Percentiles rank a stretch among this genome's conserved stretches.
Conservation (phyloP, 768 basidiomycete species). For the Macrolepiota albuminosa region DNA sequence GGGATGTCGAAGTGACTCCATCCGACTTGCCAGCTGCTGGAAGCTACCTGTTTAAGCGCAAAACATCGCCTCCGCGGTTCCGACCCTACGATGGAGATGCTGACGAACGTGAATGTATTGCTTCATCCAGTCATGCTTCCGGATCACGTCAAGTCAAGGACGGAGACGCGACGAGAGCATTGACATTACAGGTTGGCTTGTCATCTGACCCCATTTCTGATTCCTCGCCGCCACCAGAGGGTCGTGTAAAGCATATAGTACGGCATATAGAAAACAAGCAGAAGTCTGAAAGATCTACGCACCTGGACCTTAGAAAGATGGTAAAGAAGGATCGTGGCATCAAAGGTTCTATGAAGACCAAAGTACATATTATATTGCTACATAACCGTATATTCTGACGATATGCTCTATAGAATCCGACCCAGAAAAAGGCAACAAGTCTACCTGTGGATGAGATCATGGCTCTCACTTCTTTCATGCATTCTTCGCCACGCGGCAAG, state of each 20-base stretch:
- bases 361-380: slow-evolving; percentile 3
- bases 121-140: neutral
- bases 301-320: slow-evolving; percentile 6
- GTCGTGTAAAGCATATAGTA: slow-evolving; percentile 5
- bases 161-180: slow-evolving; percentile 11
- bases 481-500: neutral
- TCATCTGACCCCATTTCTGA: slow-evolving; percentile 12
- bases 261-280: slow-evolving; percentile 1
- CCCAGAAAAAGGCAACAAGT: neutral
- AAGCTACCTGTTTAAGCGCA: neutral
- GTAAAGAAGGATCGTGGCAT: neutral
- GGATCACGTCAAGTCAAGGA: slow-evolving; percentile 10
- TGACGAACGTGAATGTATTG: neutral
- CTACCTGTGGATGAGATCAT: neutral
- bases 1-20: neutral
- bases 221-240: slow-evolving; percentile 1
- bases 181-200: slow-evolving; percentile 6
- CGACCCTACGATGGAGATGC: neutral
- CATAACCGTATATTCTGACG: neutral
- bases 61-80: neutral
- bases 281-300: neutral
- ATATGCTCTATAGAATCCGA: neutral
- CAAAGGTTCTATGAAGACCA: slow-evolving; percentile 15
- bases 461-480: neutral
- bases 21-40: neutral